Evolutionary conservation across 2,329 filamentous ascomycete genomes (phyloP), one percentile per base, ranked within the genome.

Genomic region (Fusarium nygamai): DNA sequence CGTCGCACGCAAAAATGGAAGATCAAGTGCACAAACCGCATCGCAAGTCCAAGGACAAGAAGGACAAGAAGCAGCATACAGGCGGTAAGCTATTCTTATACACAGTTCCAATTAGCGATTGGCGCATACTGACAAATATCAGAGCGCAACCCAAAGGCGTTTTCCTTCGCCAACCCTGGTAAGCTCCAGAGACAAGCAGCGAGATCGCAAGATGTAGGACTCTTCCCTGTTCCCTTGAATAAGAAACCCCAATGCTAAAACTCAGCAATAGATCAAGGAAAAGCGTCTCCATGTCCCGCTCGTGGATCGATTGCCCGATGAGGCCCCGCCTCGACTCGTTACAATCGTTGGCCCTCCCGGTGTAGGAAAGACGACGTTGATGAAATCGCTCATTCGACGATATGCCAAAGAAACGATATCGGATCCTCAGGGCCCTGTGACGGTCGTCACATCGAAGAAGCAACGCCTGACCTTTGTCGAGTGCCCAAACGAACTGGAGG

Each of bases 351-450:
- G 96, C 61, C 96, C 96, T 64, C 94, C 96, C 3, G 96, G 96
- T 68, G 96, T 95, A 56, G 96, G 96, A 77, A 98, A 98, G 87
- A 98, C 96, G 6, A 98, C 96, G 0, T 88, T 98, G 43, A 91
- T 98, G 81, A 99, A 98, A 82, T 98, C 95, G 19, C 87, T 99
- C 67, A 93, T 99, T 79, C 92, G 94, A 76, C 90, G 96, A 82
- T 98, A 98, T 85, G 94, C 96, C 51, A 99, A 99, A 82, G 96
- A 99, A 82, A 96, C 94, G 1, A 90, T 99, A 46, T 92, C 94
- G 36, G 92, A 96, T 38, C 96, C 96, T 2, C 92, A 93, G 77
- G 96, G 96, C 0, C 96, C 96, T 8, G 92, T 99, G 69, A 99
- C 97, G 5, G 93, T 99, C 57, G 95, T 99, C 53, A 98, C 96